These are phyloP conservation scores for Babesia ovis DNA, from an alignment of 169 alveolate genomes.

Conservation along the genomic window DNA sequence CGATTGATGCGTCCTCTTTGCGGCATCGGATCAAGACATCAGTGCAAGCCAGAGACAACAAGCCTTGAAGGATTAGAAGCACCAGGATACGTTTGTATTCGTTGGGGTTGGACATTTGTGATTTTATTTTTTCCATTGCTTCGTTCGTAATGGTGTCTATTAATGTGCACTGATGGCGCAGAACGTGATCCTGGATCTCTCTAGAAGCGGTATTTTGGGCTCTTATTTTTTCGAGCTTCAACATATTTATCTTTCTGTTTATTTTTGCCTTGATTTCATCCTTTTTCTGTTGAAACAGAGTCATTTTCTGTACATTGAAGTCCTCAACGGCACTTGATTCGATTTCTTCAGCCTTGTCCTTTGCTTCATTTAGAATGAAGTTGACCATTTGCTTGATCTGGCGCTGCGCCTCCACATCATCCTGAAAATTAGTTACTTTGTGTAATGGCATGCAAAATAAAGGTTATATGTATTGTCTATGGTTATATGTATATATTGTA, in stretches of 20 bases:
- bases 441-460: no score
- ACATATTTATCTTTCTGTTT: slow-evolving; percentile 73
- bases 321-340: slow-evolving; percentile 91
- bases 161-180: slow-evolving; percentile 83
- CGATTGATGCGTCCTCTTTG: slow-evolving; percentile 80
- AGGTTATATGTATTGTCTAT: no score
- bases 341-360: slow-evolving; percentile 91
- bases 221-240: slow-evolving; percentile 80
- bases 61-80: slow-evolving; percentile 80
- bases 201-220: slow-evolving; percentile 86
- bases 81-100: slow-evolving; percentile 76
- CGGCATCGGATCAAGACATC: slow-evolving; percentile 85
- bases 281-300: slow-evolving; percentile 87
- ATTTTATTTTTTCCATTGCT: slow-evolving; percentile 78
- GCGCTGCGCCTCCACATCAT: slow-evolving; percentile 89
- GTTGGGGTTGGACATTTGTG: slow-evolving; percentile 63
- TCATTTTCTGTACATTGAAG: slow-evolving; percentile 88
- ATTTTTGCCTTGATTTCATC: slow-evolving; percentile 85
- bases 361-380: slow-evolving; percentile 91
- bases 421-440: slow-evolving; percentile 74
- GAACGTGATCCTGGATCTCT: slow-evolving; percentile 83
- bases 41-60: slow-evolving; percentile 77
- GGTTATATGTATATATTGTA: no score
- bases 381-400: slow-evolving; percentile 92
- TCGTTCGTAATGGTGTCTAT: slow-evolving; percentile 75